These are phyloP conservation scores for Neurospora discreta DNA, from an alignment of 495 filamentous ascomycete genomes.

Conservation along the genomic window DNA sequence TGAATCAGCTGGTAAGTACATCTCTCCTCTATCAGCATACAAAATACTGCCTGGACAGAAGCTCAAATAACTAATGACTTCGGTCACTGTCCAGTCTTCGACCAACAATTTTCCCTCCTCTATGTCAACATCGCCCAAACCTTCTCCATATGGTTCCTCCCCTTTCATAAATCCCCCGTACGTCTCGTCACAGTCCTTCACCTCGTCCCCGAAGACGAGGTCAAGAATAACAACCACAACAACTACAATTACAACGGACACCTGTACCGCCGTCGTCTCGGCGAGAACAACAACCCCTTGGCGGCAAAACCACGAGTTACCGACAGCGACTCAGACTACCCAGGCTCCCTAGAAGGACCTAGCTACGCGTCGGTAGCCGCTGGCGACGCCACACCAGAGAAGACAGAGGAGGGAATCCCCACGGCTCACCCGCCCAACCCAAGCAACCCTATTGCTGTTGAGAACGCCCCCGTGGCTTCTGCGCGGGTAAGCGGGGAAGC, in stretches of 20 bases:
- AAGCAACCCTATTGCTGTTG: neutral
- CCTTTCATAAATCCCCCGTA: conserved; percentile 57
- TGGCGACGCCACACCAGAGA: neutral
- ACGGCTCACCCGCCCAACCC: neutral
- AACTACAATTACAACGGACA: neutral
- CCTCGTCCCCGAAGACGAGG: conserved; percentile 30
- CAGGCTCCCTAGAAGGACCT: neutral
- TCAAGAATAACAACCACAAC: conserved; percentile 5
- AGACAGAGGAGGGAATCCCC: neutral
- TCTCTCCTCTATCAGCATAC: neutral
- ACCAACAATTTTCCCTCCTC: conserved; percentile 49
- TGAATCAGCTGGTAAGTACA: conserved; percentile 50
- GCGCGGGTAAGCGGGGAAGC: neutral
- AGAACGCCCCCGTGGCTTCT: neutral
- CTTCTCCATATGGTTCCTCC: conserved; percentile 68
- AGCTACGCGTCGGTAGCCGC: conserved; percentile 16
- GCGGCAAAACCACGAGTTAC: neutral
- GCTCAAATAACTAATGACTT: neutral
- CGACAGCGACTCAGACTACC: neutral
- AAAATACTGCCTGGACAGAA: neutral
- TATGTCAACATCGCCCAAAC: conserved; percentile 62
- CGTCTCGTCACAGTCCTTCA: conserved; percentile 63
- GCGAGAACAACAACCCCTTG: neutral
- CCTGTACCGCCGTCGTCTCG: neutral
- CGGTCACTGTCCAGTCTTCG: conserved; percentile 43